phyloP scores from a whole-genome alignment of 1,284 basidiomycete genomes.

The Melampsora americana region DNA sequence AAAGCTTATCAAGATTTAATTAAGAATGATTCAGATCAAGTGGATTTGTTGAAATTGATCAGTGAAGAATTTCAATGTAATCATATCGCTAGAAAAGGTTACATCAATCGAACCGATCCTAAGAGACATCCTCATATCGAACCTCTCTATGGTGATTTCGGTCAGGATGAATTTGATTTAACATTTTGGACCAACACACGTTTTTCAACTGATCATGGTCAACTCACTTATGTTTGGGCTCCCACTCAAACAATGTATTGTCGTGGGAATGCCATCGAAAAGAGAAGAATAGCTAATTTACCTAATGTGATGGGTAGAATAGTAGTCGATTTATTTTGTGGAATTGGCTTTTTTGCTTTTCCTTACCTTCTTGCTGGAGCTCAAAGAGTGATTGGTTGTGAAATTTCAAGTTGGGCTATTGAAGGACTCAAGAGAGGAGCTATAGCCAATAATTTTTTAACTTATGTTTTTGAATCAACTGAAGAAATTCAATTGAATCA shows the following conservation, averaged over 20 bases:
- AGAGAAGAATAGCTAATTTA: conserved; percentile 14
- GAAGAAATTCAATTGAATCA: too few species aligned
- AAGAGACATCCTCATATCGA: conserved; percentile 10
- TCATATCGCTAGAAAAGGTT: conserved; percentile 26
- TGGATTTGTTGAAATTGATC: conserved; percentile 5
- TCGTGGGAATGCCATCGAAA: conserved; percentile 29
- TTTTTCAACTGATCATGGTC: conserved; percentile 6
- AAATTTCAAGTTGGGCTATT: conserved; percentile 31
- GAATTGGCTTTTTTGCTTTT: conserved; percentile 35
- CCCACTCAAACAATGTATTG: conserved; percentile 35
- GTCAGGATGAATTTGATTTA: not conserved
- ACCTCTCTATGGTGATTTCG: conserved; percentile 11
- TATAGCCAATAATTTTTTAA: not conserved
- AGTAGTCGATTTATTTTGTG: conserved; percentile 37
- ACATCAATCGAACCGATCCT: conserved; percentile 19
- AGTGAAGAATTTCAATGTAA: conserved; percentile 16
- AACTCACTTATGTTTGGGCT: conserved; percentile 18
- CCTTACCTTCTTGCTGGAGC: conserved; percentile 26
- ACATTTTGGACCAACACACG: conserved; percentile 36
- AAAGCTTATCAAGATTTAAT: not conserved
- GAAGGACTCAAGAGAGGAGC: conserved; percentile 30
- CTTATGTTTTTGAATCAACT: not conserved
- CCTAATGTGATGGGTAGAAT: conserved; percentile 4
- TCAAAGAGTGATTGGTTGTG: conserved; percentile 20
- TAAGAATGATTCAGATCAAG: not conserved